Base-by-base conservation (phyloP, 805 yeast species). In the Metschnikowia bowlesiae region DNA sequence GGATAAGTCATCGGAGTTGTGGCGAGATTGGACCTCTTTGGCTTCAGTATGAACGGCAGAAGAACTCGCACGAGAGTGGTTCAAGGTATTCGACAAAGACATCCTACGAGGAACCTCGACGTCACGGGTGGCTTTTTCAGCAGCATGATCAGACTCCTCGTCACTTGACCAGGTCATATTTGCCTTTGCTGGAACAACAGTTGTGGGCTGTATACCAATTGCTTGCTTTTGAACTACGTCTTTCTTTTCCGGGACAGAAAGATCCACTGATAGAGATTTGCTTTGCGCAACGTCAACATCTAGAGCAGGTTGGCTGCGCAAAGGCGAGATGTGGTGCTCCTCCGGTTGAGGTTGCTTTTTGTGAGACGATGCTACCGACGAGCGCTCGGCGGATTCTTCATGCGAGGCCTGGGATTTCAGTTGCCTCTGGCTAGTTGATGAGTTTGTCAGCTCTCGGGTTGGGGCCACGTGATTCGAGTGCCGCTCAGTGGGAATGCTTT, bases 151-250 rank as follows among this genome's bases (percentile, higher is more conserved):
- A 1, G 74, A 80, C 2, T 81, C 88, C 44, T 85, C 94, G 56
- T 86, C 96, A 48, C 90, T 85, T 13, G 92, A 85, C 90, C 96
- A 94, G 3, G 91, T 84, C 63, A 92, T 75, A 39, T 85, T 82
- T 0, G 96, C 88, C 64, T 87, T 89, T 29, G 85, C 79, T 0
- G 97, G 97, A n/a, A 87, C 81, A 4, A 92, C 84, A 4, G 85
- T 82, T 6, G 87, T 79, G 10, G 86, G 66, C 54, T 82, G 88
- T 13, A 81, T 64, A 1, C 84, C 78, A 29, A 72, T 67, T 29
- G 69, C 53, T 47, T 63, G 62, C 30, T 59, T 61, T 4, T 55
- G 47, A 11, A 48, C 42, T 14, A 31, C 49, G 18, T 47, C 50
- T n/a, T 41, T 34, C 32, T 51, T 39, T 34, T 58, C 54, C 2